Evolutionary conservation across 768 basidiomycete species (phyloP).

Genomic region (Termitomyces sp.): DNA sequence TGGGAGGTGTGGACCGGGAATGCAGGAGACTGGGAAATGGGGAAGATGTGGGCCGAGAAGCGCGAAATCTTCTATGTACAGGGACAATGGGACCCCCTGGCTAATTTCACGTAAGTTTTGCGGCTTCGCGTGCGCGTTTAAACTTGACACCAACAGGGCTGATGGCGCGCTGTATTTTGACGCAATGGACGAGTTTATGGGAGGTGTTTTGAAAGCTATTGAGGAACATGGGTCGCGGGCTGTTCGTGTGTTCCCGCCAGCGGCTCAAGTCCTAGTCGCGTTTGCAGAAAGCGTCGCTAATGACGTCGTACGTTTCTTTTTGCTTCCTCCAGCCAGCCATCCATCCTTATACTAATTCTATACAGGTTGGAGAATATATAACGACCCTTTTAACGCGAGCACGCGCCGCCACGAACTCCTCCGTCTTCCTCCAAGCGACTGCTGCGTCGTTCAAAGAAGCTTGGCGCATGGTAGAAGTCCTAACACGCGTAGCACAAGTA

Average conservation of each 20-base stretch:
- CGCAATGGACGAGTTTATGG: constrained; percentile 92
- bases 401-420: constrained; percentile 43
- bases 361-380: constrained; percentile 87
- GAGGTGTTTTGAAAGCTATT: constrained; percentile 56
- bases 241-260: constrained; percentile 79
- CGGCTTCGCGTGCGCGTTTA: background rate
- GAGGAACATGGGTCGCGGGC: constrained; percentile 75
- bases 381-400: constrained; percentile 71
- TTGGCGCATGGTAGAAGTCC: constrained; percentile 78
- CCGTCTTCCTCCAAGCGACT: constrained; percentile 73
- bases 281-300: constrained; percentile 82
- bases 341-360: background rate
- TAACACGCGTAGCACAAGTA: constrained; percentile 51
- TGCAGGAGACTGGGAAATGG: constrained; percentile 79
- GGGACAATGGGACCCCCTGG: constrained; percentile 70
- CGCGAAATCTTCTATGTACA: constrained; percentile 90
- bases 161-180: constrained; percentile 75
- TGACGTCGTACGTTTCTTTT: constrained; percentile 62
- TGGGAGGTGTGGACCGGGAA: constrained; percentile 68
- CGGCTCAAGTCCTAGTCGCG: constrained; percentile 67
- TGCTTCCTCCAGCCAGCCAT: background rate
- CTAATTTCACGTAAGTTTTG: constrained; percentile 71
- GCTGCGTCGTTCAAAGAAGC: constrained; percentile 89
- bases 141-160: constrained; percentile 26
- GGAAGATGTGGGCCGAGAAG: constrained; percentile 94